Percentiles rank a stretch among this genome's conserved stretches.
Evolutionary conservation across 2,329 filamentous ascomycete species (phyloP).

Genomic region (Fusarium sp.): DNA sequence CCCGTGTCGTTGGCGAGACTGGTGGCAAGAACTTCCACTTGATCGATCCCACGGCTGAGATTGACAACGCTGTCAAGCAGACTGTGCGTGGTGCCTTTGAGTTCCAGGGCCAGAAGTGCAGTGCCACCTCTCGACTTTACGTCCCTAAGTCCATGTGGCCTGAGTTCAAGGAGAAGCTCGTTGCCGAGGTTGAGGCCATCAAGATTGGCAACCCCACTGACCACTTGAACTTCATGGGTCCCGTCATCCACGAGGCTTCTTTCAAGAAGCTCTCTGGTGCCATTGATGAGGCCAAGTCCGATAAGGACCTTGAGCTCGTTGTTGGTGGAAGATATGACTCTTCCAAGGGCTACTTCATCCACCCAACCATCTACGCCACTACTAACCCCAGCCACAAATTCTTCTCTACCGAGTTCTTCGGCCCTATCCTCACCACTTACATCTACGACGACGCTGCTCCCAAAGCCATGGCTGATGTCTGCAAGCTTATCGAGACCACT

Average conservation of each 20-base stretch:
- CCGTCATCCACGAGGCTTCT: conserved; percentile 84
- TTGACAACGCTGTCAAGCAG: conserved; percentile 83
- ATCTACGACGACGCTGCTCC: conserved; percentile 78
- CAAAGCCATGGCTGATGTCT: conserved; percentile 69
- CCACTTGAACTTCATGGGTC: conserved; percentile 85
- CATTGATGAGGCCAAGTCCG: conserved; percentile 84
- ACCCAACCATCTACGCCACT: conserved; percentile 85
- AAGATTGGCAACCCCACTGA: conserved; percentile 77
- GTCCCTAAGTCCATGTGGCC: conserved; percentile 81
- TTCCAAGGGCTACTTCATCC: conserved; percentile 84
- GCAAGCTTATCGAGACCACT: conserved; percentile 76
- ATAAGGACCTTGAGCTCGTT: conserved; percentile 78
- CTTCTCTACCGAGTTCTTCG: conserved; percentile 84
- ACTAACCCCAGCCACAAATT: conserved; percentile 80
- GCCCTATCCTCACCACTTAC: conserved; percentile 79
- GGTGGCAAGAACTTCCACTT: conserved; percentile 96
- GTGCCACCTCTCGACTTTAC: conserved; percentile 84
- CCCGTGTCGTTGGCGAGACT: conserved; percentile 89
- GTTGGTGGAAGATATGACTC: conserved; percentile 83
- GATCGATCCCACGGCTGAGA: conserved; percentile 80
- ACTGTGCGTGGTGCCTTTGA: conserved; percentile 91
- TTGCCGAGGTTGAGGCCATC: conserved; percentile 76
- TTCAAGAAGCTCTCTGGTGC: conserved; percentile 84
- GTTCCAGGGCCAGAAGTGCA: conserved; percentile 93
- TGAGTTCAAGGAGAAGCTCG: conserved; percentile 75